These are phyloP conservation scores for Xylaria sp. DNA, from an alignment of 2,329 filamentous ascomycete species.

Conservation along the genomic window DNA sequence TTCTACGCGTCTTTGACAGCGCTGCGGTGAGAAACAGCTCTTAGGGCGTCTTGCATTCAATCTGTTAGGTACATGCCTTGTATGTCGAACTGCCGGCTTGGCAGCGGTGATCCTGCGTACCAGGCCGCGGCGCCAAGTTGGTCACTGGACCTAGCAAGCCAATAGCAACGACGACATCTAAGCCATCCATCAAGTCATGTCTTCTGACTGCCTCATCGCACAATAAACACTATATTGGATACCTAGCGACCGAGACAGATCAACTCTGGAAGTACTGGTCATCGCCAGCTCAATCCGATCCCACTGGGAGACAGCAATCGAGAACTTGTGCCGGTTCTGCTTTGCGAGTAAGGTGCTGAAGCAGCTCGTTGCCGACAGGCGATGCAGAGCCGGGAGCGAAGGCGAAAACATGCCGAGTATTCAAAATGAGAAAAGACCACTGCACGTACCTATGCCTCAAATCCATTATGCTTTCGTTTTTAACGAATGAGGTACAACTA, in stretches of 20 bases:
- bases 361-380: not conserved
- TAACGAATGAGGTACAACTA: no score
- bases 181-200: slow-evolving; percentile 11
- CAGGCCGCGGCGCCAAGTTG: slow-evolving; percentile 15
- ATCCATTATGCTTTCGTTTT: no score
- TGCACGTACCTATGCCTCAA: no score
- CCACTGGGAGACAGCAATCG: not conserved
- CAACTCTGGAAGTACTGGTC: slow-evolving; percentile 9
- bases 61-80: slow-evolving; percentile 14
- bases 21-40: slow-evolving; percentile 6
- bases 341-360: slow-evolving; percentile 8
- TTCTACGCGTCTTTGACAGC: slow-evolving; percentile 14
- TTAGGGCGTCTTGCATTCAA: slow-evolving; percentile 12
- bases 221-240: slow-evolving; percentile 18
- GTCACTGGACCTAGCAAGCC: slow-evolving; percentile 15
- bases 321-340: slow-evolving; percentile 9
- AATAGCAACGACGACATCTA: slow-evolving; percentile 10
- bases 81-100: slow-evolving; percentile 26
- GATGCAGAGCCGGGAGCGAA: slow-evolving; percentile 5
- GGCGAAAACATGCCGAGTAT: no score
- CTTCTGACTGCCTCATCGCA: slow-evolving; percentile 10
- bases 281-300: slow-evolving; percentile 4
- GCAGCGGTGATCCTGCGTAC: slow-evolving; percentile 18
- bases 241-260: not conserved
- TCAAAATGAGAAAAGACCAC: no score